Evolutionary conservation across 2,329 filamentous ascomycete species (phyloP).

Genomic region (Acarospora socialis): DNA sequence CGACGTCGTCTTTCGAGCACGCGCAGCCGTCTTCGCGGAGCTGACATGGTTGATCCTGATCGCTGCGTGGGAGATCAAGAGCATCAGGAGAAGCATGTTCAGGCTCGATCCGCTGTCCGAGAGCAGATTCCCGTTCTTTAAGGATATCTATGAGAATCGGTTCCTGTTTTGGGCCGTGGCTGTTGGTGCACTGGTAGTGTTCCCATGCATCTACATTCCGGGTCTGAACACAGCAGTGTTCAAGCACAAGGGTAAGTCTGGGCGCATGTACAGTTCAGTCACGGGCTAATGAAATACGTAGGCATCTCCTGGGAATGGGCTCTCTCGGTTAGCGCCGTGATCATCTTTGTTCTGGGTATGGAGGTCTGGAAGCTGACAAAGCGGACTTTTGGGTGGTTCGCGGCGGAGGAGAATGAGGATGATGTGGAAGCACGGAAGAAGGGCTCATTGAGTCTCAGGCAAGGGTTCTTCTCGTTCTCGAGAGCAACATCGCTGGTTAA

Average conservation of each 20-base stretch:
- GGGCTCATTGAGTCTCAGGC: slow-evolving; percentile 15
- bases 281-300: no score
- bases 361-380: slow-evolving; percentile 48
- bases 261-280: no score
- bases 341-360: slow-evolving; percentile 43
- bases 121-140: slow-evolving; percentile 25
- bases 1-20: slow-evolving; percentile 39
- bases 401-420: slow-evolving; percentile 17
- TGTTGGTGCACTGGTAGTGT: slow-evolving; percentile 34
- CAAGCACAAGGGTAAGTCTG: slow-evolving; percentile 43
- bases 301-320: slow-evolving; percentile 53
- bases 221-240: slow-evolving; percentile 46
- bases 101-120: slow-evolving; percentile 35
- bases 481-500: no score
- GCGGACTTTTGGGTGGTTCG: slow-evolving; percentile 25
- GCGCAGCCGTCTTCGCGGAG: slow-evolving; percentile 42
- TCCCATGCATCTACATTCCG: slow-evolving; percentile 43
- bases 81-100: slow-evolving; percentile 42
- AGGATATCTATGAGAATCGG: slow-evolving; percentile 29
- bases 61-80: slow-evolving; percentile 42
- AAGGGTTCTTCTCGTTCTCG: slow-evolving; percentile 22
- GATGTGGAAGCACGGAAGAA: slow-evolving; percentile 14
- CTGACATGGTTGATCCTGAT: slow-evolving; percentile 43
- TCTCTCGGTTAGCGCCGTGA: slow-evolving; percentile 40
- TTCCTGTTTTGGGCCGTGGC: slow-evolving; percentile 38